These are phyloP conservation scores for Candida tropicalis DNA, from an alignment of 1,139 yeast genomes.

Conservation along the genomic window DNA sequence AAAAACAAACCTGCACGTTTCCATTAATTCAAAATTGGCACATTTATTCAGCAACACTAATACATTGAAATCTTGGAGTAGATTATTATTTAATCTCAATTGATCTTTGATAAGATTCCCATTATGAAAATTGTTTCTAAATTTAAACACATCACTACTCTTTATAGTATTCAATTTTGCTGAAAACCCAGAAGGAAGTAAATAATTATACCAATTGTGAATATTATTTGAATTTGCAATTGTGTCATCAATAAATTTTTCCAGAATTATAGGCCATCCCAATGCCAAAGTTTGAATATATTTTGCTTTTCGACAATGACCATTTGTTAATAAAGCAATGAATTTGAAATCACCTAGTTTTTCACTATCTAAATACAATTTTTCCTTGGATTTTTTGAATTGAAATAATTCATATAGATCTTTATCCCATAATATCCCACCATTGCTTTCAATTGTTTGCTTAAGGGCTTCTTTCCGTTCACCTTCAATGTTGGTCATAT, in stretches of 20 bases:
- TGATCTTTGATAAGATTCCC: constrained; percentile 35
- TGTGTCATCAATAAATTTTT: constrained; percentile 60
- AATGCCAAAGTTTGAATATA: constrained; percentile 83
- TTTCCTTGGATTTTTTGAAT: constrained; percentile 16
- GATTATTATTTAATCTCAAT: constrained; percentile 34
- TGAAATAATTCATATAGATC: constrained; percentile 44
- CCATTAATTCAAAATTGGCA: constrained; percentile 25
- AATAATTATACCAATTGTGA: constrained; percentile 53
- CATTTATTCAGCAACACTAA: constrained; percentile 31
- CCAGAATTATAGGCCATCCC: constrained; percentile 86
- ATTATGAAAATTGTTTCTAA: constrained; percentile 31
- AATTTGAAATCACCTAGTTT: constrained; percentile 39
- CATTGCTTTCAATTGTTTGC: constrained; percentile 44
- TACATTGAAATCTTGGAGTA: constrained; percentile 35
- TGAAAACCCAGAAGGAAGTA: constrained; percentile 75
- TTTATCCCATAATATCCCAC: constrained; percentile 54
- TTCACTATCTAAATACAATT: constrained; percentile 18
- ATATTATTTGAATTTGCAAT: constrained; percentile 25
- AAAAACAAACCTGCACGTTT: constrained; percentile 48
- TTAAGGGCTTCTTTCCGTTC: constrained; percentile 38
- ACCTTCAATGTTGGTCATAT: constrained; percentile 42
- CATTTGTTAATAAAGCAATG: constrained; percentile 66
- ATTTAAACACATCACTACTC: constrained; percentile 46
- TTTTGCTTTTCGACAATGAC: constrained; percentile 66
- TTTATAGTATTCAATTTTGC: constrained; percentile 34